phyloP scores from a whole-genome alignment of 2,329 filamentous ascomycete genomes.

The Aspergillus sp. region DNA sequence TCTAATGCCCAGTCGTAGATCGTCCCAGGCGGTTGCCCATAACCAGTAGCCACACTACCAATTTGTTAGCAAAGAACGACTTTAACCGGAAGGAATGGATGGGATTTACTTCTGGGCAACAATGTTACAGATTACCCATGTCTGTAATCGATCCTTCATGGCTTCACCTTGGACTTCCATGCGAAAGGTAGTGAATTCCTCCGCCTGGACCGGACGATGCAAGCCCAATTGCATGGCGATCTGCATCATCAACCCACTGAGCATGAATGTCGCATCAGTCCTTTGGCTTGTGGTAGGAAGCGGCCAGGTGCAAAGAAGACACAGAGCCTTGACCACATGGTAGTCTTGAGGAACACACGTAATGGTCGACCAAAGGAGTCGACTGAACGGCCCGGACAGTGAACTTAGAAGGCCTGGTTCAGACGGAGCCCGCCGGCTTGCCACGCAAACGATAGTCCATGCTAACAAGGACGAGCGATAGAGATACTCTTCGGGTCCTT shows the following conservation, averaged over 20 bases:
- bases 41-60: slow-evolving; percentile 51
- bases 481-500: slow-evolving; percentile 49
- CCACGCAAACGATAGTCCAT: slow-evolving; percentile 56
- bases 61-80: slow-evolving; percentile 8
- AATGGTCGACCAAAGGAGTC: slow-evolving; percentile 53
- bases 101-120: slow-evolving; percentile 53
- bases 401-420: slow-evolving; percentile 48
- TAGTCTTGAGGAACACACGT: slow-evolving; percentile 53
- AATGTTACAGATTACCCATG: slow-evolving; percentile 60
- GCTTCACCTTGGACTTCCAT: slow-evolving; percentile 51
- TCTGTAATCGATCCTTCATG: slow-evolving; percentile 54
- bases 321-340: slow-evolving; percentile 55
- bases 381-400: slow-evolving; percentile 43
- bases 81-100: not conserved
- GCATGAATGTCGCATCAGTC: slow-evolving; percentile 55
- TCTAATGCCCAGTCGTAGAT: slow-evolving; percentile 51
- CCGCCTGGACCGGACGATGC: slow-evolving; percentile 54
- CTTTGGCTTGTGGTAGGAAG: slow-evolving; percentile 54
- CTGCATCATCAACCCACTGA: slow-evolving; percentile 58
- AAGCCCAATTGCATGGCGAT: slow-evolving; percentile 57
- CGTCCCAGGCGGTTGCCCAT: slow-evolving; percentile 55
- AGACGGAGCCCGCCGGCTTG: slow-evolving; percentile 49
- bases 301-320: slow-evolving; percentile 56
- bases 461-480: slow-evolving; percentile 52
- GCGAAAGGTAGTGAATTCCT: slow-evolving; percentile 43